Conservation (phyloP, 2,329 filamentous ascomycete genomes). For the Trichoderma cornu-damae region DNA sequence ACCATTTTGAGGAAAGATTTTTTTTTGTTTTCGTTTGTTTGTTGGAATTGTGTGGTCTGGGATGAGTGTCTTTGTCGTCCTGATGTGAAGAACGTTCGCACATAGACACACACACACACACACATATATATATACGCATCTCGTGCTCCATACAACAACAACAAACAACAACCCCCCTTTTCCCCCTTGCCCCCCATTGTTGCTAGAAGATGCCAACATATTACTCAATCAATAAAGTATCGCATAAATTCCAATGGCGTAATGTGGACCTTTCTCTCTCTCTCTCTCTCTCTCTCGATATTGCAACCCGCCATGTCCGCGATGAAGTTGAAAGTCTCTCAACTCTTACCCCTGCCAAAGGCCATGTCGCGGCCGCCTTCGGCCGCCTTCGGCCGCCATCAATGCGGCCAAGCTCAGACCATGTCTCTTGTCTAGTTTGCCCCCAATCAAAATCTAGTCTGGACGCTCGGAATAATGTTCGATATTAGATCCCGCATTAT, state of each 20-base stretch:
- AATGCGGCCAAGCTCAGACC: too few relatives aligned
- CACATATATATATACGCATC: neutral
- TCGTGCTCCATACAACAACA: neutral
- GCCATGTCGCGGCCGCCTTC: neutral
- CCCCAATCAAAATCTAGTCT: too few relatives aligned
- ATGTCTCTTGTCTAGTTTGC: too few relatives aligned
- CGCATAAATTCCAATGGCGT: neutral
- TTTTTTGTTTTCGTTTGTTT: neutral
- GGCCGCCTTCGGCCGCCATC: conserved; percentile 1
- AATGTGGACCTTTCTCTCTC: too few relatives aligned
- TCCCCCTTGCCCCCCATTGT: too few relatives aligned
- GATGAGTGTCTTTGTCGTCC: neutral
- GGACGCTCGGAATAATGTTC: too few relatives aligned
- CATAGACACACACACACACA: neutral
- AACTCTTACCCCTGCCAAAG: neutral
- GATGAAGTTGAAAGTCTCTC: neutral
- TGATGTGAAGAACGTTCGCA: neutral
- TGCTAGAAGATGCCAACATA: too few relatives aligned
- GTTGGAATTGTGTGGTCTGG: neutral
- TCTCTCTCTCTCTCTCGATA: too few relatives aligned
- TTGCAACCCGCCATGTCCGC: neutral
- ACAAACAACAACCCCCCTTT: too few relatives aligned
- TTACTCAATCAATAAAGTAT: neutral
- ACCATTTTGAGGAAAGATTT: conserved; percentile 9
- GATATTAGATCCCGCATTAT: too few relatives aligned